Percentiles rank a stretch among this genome's conserved stretches.
Evolutionary conservation across 768 basidiomycete species (phyloP).

Genomic region (Clathrus columnatus): DNA sequence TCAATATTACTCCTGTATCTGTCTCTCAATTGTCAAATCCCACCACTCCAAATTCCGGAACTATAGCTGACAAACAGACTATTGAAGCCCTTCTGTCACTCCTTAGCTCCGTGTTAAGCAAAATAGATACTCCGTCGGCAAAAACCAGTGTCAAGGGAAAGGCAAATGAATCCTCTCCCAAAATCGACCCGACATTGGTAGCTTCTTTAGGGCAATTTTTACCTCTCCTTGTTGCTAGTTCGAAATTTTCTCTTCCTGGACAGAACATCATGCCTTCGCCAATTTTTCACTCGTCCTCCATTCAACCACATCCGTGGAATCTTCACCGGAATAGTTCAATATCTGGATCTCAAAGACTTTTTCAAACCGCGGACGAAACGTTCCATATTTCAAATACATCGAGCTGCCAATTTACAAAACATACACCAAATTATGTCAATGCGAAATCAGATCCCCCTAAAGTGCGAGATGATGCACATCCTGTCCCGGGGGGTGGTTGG

Average conservation of each 20-base stretch:
- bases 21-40: not conserved
- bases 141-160: not conserved
- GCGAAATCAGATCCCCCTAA: not conserved
- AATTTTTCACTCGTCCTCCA: not conserved
- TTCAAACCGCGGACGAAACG: constrained; percentile 8
- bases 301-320: not conserved
- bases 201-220: not conserved
- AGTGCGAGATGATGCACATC: constrained; percentile 10
- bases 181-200: not conserved
- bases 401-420: not conserved
- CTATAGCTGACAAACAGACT: not conserved
- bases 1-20: not conserved
- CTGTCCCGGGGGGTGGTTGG: constrained; percentile 10
- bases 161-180: not conserved
- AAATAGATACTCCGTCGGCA: not conserved
- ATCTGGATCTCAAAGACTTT: not conserved
- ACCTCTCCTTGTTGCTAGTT: not conserved
- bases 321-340: not conserved
- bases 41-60: not conserved
- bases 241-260: not conserved
- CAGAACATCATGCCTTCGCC: not conserved
- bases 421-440: not conserved
- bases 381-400: not conserved
- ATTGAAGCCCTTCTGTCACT: not conserved
- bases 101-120: not conserved